A percentile compares a stretch with the other conserved stretches of the same genome.
phyloP scores from a whole-genome alignment of 257 asterid genomes.

The Eucommia ulmoides region DNA sequence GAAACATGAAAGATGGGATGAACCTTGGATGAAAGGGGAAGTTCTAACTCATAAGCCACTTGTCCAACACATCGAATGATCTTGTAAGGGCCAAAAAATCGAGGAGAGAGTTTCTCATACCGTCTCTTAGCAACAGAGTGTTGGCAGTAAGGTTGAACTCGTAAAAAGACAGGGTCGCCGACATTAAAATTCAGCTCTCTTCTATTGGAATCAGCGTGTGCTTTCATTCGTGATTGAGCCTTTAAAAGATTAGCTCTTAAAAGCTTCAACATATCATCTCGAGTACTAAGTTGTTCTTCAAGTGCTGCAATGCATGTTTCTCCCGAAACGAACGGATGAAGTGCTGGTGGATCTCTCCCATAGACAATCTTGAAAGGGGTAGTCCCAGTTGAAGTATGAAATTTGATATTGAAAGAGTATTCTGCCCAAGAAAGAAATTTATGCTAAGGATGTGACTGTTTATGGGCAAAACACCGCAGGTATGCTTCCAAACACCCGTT shows the following conservation, averaged over 20 bases:
- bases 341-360: constrained; percentile 1
- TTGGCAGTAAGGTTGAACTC: neutral
- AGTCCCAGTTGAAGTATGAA: constrained; percentile 2
- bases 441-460: neutral
- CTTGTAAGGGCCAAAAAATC: constrained; percentile 4
- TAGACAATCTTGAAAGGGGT: constrained; percentile 6
- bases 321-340: neutral
- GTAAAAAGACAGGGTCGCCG: constrained; percentile 3
- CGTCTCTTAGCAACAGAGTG: neutral
- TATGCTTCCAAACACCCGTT: neutral
- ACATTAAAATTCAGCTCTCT: constrained; percentile 1
- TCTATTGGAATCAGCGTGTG: constrained; percentile 1
- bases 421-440: constrained; percentile 4
- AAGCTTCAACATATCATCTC: constrained; percentile 6
- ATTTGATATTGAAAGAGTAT: constrained; percentile 6
- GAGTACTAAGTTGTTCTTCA: neutral
- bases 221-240: constrained; percentile 2
- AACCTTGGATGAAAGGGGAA: neutral
- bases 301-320: constrained; percentile 2
- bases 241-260: constrained; percentile 1
- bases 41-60: neutral
- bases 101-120: neutral
- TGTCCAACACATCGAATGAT: neutral
- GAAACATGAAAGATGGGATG: neutral
- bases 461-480: constrained; percentile 4